These are phyloP conservation scores for Echites panduratus DNA, from an alignment of 257 asterid species.

Conservation along the genomic window DNA sequence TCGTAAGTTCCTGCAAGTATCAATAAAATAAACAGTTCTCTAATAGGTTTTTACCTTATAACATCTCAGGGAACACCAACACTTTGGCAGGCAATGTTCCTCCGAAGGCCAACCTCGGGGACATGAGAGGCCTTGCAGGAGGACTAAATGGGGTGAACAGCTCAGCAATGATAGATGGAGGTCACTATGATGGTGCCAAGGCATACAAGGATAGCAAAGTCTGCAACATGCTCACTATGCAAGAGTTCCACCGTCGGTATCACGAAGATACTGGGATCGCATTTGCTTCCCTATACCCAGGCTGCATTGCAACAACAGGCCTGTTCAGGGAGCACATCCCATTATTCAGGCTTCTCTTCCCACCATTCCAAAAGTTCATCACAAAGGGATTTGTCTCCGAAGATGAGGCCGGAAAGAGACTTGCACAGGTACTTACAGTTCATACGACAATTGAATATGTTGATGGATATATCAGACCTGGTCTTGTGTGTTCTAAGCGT, in stretches of 20 bases:
- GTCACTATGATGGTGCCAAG: slow-evolving; percentile 86
- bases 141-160: slow-evolving; percentile 57
- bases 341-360: slow-evolving; percentile 79
- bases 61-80: slow-evolving; percentile 67
- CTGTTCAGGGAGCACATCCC: slow-evolving; percentile 86
- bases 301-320: slow-evolving; percentile 88
- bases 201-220: slow-evolving; percentile 97
- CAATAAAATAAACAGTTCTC: too few species aligned
- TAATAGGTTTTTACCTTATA: too few species aligned
- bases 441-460: too few species aligned
- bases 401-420: slow-evolving; percentile 80
- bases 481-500: too few species aligned
- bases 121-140: slow-evolving; percentile 78
- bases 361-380: slow-evolving; percentile 85
- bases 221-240: slow-evolving; percentile 96
- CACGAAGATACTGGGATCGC: slow-evolving; percentile 69
- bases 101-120: slow-evolving; percentile 92
- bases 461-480: too few species aligned
- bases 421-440: slow-evolving; percentile 59
- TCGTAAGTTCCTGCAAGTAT: too few species aligned
- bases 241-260: slow-evolving; percentile 74
- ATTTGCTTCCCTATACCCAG: slow-evolving; percentile 85
- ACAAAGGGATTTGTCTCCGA: slow-evolving; percentile 92
- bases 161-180: slow-evolving; percentile 88
- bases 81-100: slow-evolving; percentile 99